Base-by-base conservation (phyloP, 805 yeast species). In the Metschnikowia sp. region DNA sequence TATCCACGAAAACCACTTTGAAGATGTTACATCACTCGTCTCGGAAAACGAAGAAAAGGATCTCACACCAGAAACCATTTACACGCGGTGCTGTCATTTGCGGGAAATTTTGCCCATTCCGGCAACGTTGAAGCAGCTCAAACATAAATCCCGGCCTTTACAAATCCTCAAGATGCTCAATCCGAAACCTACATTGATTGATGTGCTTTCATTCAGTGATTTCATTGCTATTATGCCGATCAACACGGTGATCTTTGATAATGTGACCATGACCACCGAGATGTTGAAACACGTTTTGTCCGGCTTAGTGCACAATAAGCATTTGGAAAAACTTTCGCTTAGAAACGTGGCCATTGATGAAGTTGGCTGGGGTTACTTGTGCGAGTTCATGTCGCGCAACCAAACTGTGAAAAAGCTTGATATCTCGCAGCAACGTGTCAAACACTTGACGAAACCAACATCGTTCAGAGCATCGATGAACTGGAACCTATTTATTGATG, bases 111-210 rank as follows among this genome's bases (percentile, higher is more conserved):
- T 75, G 29, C 79, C 79, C 1, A 75, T 75, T 45, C 79, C 79
- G 2, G 78, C 78, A 5, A 75, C 79, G 4, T 61, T 78, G 49
- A 78, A 77, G 50, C 84, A 79, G 58, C 65, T 79, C 50, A 78
- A 76, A 47, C 70, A 74, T 51, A 79, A 78, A 52, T 52, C 75
- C 0, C 67, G 70, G 49, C 84, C 83, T 1, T 64, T 79, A 40
- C 79, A 76, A 48, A 83, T 79, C 13, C 61, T 79, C 51, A 79
- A 79, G 56, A 66, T 79, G 64, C 65, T 79, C 48, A 79, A 79
- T 54, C 84, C 84, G 1, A 76, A 72, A 50, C 84, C 84, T 2
- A 79, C 84, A 0, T 62, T 79, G 39, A 78, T 79, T 49, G 84
- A 79, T 59, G 73, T 78, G 9, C 64, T 79, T 26, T 79, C 84